These are phyloP conservation scores for Dactylellina drechsleri DNA, from an alignment of 2,329 filamentous ascomycete species.

Conservation along the genomic window DNA sequence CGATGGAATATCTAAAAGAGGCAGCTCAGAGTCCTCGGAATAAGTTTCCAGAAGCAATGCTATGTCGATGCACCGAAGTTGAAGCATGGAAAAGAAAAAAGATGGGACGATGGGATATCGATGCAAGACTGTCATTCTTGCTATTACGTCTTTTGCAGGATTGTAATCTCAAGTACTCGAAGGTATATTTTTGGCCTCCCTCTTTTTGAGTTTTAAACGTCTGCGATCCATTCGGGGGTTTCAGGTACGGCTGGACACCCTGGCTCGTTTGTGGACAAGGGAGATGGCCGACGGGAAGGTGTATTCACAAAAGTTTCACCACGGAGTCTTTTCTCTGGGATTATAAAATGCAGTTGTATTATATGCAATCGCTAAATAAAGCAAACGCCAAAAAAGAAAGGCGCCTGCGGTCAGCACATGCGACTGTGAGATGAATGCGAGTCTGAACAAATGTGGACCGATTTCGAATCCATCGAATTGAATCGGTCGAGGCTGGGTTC, in stretches of 20 bases:
- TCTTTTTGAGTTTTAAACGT: conserved; percentile 43
- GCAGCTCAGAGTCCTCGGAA: conserved; percentile 42
- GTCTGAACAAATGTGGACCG: conserved; percentile 22
- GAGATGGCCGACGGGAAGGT: conserved; percentile 20
- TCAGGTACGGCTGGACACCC: conserved; percentile 53
- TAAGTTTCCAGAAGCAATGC: conserved; percentile 42
- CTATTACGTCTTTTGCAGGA: conserved; percentile 53
- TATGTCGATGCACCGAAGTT: background rate
- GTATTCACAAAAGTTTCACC: conserved; percentile 25
- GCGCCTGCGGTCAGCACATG: conserved; percentile 1
- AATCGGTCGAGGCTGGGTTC: conserved; percentile 3
- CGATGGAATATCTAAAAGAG: conserved; percentile 26
- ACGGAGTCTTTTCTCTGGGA: conserved; percentile 21
- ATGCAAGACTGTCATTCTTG: conserved; percentile 44
- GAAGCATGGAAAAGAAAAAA: conserved; percentile 1
- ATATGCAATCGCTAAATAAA: conserved; percentile 33
- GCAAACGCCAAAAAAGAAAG: conserved; percentile 8
- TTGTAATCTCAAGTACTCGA: conserved; percentile 7
- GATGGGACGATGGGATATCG: conserved; percentile 22
- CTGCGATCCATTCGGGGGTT: conserved; percentile 42
- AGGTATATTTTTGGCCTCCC: conserved; percentile 37
- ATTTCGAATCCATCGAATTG: background rate
- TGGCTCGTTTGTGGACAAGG: conserved; percentile 29
- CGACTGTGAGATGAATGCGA: background rate
- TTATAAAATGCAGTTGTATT: conserved; percentile 17